These are phyloP conservation scores for Gypsophila paniculata DNA, from an alignment of 179 eudicot genomes.

Conservation along the genomic window DNA sequence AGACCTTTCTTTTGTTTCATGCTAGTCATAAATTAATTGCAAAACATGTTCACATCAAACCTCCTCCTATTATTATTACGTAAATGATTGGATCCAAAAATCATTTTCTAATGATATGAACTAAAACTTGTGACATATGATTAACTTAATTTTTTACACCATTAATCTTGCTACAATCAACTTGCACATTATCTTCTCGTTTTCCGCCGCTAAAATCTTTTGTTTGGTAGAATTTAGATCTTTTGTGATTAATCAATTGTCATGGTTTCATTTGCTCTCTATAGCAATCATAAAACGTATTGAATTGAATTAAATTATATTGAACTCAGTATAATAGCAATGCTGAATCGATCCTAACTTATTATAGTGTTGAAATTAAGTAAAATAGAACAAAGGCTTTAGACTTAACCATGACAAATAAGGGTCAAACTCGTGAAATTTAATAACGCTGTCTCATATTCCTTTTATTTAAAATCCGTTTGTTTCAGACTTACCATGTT, in stretches of 20 bases:
- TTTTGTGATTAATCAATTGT: slow-evolving; percentile 18
- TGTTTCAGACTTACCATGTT: too few species aligned
- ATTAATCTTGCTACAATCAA: slow-evolving; percentile 12
- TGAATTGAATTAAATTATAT: too few species aligned
- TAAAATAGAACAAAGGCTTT: too few species aligned
- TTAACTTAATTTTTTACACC: slow-evolving; percentile 11
- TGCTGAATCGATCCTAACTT: too few species aligned
- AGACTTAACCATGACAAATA: too few species aligned
- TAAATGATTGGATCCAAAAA: slow-evolving; percentile 21
- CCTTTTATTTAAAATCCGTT: too few species aligned
- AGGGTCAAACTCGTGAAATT: too few species aligned
- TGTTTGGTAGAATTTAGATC: slow-evolving; percentile 21
- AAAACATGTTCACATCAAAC: slow-evolving; percentile 6
- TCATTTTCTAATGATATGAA: slow-evolving; percentile 18
- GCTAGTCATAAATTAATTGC: not conserved
- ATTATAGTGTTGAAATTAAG: too few species aligned
- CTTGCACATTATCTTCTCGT: slow-evolving; percentile 21
- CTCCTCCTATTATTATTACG: not conserved
- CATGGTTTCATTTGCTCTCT: not conserved
- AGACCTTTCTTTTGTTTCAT: too few species aligned
- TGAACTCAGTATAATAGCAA: too few species aligned
- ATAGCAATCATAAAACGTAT: not conserved
- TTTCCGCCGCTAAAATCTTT: slow-evolving; percentile 33
- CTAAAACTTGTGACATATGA: slow-evolving; percentile 10
- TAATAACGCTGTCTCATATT: too few species aligned